Conservation (phyloP, 768 basidiomycete genomes). For the Mycena olivaceomarginata region DNA sequence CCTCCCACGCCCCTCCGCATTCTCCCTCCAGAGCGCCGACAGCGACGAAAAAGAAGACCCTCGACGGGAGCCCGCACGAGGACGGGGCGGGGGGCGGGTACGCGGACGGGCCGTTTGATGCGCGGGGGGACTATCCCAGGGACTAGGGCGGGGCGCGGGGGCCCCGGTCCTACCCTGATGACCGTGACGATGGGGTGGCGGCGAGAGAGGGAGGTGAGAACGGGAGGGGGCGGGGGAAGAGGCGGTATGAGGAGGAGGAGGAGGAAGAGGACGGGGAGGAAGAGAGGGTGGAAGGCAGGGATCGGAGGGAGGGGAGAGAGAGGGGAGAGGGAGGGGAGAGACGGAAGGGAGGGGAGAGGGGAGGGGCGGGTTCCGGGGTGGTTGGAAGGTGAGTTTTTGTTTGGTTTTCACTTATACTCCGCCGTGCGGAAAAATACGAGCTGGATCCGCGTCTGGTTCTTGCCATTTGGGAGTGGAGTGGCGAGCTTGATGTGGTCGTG, state of each 20-base stretch:
- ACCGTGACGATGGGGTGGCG: background rate
- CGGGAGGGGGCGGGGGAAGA: background rate
- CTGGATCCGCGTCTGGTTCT: too few relatives aligned
- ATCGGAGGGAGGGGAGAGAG: conserved; percentile 30
- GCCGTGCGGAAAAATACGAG: too few relatives aligned
- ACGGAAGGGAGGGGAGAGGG: conserved; percentile 38
- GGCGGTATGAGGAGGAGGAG: background rate
- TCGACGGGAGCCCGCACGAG: conserved; percentile 39
- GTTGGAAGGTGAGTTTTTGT: conserved; percentile 58
- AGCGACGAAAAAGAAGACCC: conserved; percentile 14
- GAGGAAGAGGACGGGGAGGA: conserved; percentile 28
- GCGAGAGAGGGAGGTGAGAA: conserved; percentile 3
- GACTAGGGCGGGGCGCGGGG: conserved; percentile 24
- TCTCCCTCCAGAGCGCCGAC: background rate
- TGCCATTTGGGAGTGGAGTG: too few relatives aligned
- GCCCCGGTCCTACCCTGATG: background rate
- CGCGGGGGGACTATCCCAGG: background rate
- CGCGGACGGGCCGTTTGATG: conserved; percentile 15
- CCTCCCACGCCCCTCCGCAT: conserved; percentile 17
- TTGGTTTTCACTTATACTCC: background rate
- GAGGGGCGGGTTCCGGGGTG: conserved; percentile 58
- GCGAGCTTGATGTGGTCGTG: too few relatives aligned
- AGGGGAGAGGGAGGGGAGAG: too few relatives aligned
- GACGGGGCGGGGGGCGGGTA: conserved; percentile 49
- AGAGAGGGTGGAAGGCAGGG: conserved; percentile 37